Evolutionary conservation across 495 filamentous ascomycete genomes (phyloP), one percentile per base, ranked within the genome.

Genomic region (Chaetomidium leptoderma): DNA sequence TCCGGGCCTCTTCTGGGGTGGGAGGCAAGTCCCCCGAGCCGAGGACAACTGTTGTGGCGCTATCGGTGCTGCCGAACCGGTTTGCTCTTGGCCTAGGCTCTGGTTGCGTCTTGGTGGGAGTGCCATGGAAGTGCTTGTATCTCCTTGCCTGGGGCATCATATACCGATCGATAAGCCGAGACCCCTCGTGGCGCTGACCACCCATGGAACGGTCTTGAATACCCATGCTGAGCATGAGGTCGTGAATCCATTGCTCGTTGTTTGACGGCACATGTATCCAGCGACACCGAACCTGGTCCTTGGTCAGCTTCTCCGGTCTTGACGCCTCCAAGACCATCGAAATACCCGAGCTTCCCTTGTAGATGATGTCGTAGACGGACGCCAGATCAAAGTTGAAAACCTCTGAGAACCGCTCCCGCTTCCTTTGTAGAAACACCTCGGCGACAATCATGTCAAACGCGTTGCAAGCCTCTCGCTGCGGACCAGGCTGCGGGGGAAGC

Each of bases 141-240:
- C 59, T 37, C 32, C 40, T 35, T 10, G 53, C 59, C 10, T 61
- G 59, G 9, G 59, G 59, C 47, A 61, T 53, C 59, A 61, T 61
- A 46, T 61, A 61, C 8, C 59, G 59, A 26, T 57, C 59, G 54
- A 61, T 61, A 23, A 61, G 53, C 17, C 53, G 59, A 21, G 59
- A 61, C 4, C 59, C 59, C 48, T 61, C 59, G 24, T 61, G 59
- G 7, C 59, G 54, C 40, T 61, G 59, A 24, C 59, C 53, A 35
- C 59, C 54, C 53, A 57, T 47, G 6, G 55, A 62, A 3, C 33
- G n/a, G 24, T 62, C 53, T n/a, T 58, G 55, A 19, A 62, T 62
- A 6, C 44, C 60, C 55, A 54, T 58, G 42, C 55, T 57, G 3
- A 54, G 11, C 27, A 62, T 36, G 16, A 62, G 53, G 21, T 57